Evolutionary conservation across 495 filamentous ascomycete genomes (phyloP), one percentile per base, ranked within the genome.

Genomic region (Endocarpon pusillum): DNA sequence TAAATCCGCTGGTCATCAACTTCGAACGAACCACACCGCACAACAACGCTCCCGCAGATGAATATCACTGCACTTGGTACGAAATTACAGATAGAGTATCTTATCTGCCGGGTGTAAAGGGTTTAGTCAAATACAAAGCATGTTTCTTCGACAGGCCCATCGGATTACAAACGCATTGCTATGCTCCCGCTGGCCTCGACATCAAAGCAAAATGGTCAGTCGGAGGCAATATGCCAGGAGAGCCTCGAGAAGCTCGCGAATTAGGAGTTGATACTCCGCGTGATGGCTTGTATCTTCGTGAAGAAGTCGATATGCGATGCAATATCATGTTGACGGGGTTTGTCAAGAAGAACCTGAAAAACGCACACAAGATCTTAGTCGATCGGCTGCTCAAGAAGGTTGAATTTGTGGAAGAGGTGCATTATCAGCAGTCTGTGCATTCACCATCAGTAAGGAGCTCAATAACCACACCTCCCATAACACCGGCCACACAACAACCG

Each of bases 291-390:
- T 86, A 78, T 48, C 51, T 86, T 15, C 63, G 74, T 7, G 80
- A 86, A 54, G 80, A 85, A 38, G 71, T 83, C 28, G 69, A 81
- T 34, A 71, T 89, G 56, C 63, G 64, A 35, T 84, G 77, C 61
- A 85, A 84, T 43, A 55, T 82, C 14, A 54, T 81, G 39, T 65
- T 83, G 57, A 64, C 71, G 0, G 48, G 57, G 7, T 84, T 85
- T 44, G 75, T 86, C 25, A 83, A 78, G 59, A 69, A 66, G 49
- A 83, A 75, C 16, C 60, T 84, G 16, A 79, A 78, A 46, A 77
- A 76, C 39, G 64, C 75, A 1, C 76, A 82, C 41, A 59, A 57
- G 11, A 56, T 64, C 2, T 59, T 89, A 22, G 76, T 84, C 1
- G 70, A 73, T 16, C 54, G 72, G 3, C 53, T 86, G 14, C 55